Evolutionary conservation across 352 stramenopile genomes (phyloP).

Genomic region (Phytopythium mirpurense): DNA sequence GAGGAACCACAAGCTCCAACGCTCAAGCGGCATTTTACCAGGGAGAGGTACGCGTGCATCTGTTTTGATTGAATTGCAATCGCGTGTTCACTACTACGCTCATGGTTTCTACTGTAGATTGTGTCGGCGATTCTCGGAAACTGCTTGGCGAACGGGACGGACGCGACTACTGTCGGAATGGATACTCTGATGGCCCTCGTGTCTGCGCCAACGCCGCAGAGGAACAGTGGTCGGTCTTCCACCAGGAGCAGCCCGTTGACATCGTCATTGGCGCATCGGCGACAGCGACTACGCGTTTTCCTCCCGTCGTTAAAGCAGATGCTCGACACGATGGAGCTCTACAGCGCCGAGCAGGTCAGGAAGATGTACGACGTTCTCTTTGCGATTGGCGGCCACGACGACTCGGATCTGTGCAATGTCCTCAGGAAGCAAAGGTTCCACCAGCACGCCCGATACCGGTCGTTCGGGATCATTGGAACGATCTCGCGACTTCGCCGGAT

Average conservation of each 20-base stretch:
- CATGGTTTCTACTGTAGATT: slow-evolving; percentile 25
- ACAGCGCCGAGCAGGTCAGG: slow-evolving; percentile 25
- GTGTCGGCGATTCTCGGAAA: slow-evolving; percentile 29
- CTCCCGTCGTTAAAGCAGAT: slow-evolving; percentile 48
- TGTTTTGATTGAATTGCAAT: neutral
- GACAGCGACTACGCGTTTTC: slow-evolving; percentile 26
- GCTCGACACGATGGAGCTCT: slow-evolving; percentile 45
- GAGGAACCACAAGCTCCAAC: slow-evolving; percentile 10
- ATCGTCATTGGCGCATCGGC: slow-evolving; percentile 11
- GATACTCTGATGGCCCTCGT: slow-evolving; percentile 29
- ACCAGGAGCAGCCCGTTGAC: neutral
- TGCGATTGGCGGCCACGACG: slow-evolving; percentile 31
- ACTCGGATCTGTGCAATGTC: slow-evolving; percentile 45
- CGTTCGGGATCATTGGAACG: slow-evolving; percentile 41
- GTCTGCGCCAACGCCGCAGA: neutral
- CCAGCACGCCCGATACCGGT: slow-evolving; percentile 44
- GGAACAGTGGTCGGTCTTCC: neutral
- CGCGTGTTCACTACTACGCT: neutral
- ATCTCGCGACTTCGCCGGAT: slow-evolving; percentile 30
- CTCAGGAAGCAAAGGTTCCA: slow-evolving; percentile 52
- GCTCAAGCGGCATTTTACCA: slow-evolving; percentile 36
- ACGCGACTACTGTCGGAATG: slow-evolving; percentile 28
- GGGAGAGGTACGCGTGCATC: slow-evolving; percentile 28
- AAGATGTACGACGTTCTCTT: slow-evolving; percentile 57
- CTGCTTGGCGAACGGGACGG: slow-evolving; percentile 20